A percentile compares a stretch with the other conserved stretches of the same genome.
phyloP scores from a whole-genome alignment of 176 grass and related monocot species.

The Areca catechu region DNA sequence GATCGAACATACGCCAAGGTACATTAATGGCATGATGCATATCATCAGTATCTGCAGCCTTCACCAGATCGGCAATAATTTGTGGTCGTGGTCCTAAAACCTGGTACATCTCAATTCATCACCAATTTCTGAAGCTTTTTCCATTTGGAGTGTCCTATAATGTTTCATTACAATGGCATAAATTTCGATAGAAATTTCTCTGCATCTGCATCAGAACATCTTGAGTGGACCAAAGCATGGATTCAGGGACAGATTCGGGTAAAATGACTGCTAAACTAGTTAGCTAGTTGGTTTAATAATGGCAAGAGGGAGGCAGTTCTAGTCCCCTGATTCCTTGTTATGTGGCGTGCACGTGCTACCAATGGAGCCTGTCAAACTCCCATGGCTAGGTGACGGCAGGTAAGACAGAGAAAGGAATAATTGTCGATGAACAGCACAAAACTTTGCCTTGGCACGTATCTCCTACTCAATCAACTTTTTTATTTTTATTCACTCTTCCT shows the following conservation, averaged over 20 bases:
- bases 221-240: conserved; percentile 1
- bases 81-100: too few species aligned
- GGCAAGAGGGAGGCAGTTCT: neutral
- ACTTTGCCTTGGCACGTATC: neutral
- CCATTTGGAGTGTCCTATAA: too few species aligned
- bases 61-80: too few species aligned
- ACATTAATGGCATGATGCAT: too few species aligned
- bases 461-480: neutral
- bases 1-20: too few species aligned
- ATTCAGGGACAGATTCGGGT: conserved; percentile 24
- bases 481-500: neutral
- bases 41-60: too few species aligned
- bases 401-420: conserved; percentile 55
- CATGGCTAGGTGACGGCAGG: conserved; percentile 38
- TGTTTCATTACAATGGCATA: neutral
- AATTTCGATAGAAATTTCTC: neutral
- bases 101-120: too few species aligned
- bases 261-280: neutral
- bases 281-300: neutral
- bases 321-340: conserved; percentile 5
- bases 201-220: neutral
- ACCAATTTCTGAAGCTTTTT: too few species aligned
- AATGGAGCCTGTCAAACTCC: conserved; percentile 21
- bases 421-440: conserved; percentile 23
- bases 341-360: conserved; percentile 29